Conservation (phyloP, 352 stramenopile species). For the Thalassiosira delicatula region DNA sequence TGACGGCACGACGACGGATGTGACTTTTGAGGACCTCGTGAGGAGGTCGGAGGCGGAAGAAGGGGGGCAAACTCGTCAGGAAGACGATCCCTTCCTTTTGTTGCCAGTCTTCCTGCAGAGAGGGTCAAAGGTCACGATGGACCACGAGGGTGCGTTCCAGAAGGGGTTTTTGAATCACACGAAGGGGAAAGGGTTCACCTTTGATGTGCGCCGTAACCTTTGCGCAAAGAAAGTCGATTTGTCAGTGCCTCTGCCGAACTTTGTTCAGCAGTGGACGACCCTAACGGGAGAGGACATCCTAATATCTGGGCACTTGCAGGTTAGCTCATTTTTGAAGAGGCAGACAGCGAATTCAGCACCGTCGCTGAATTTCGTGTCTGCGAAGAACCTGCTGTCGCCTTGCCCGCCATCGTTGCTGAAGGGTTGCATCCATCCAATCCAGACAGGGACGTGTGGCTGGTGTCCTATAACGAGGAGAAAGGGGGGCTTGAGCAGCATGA, state of each 20-base stretch:
- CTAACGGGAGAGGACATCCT: background rate
- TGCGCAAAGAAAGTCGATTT: background rate
- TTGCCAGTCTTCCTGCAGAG: background rate
- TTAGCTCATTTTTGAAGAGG: constrained; percentile 28
- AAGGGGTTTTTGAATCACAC: background rate
- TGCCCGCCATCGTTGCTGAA: background rate
- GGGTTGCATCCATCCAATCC: background rate
- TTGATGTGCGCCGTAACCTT: background rate
- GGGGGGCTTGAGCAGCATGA: background rate
- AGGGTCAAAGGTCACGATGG: background rate
- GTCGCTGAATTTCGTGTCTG: background rate
- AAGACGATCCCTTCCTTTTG: background rate
- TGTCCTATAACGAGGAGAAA: background rate
- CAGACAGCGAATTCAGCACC: constrained; percentile 19
- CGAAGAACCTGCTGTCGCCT: background rate
- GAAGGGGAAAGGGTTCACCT: background rate
- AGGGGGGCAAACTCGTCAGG: background rate
- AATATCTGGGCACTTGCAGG: constrained; percentile 16
- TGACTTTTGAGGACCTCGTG: background rate
- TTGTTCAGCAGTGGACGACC: background rate
- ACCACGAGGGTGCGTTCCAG: background rate
- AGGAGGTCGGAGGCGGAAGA: no score
- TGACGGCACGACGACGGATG: background rate
- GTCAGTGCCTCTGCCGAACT: constrained; percentile 13
- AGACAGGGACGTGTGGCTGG: background rate